Evolutionary conservation across 345 rosid species (phyloP).

Genomic region (Ceriops zippeliana): DNA sequence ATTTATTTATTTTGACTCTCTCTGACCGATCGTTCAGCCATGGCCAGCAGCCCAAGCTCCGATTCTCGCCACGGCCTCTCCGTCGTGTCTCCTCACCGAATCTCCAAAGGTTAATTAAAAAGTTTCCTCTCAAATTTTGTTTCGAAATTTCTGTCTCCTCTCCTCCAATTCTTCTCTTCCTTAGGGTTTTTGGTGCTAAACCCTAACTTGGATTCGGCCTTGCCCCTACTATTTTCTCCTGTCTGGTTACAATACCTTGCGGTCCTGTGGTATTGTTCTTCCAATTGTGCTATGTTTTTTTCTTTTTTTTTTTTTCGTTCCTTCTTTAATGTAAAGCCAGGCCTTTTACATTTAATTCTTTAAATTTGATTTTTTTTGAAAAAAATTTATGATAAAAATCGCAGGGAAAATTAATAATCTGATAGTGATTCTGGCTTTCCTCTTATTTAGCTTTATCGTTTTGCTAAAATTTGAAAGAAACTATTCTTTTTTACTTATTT

Average conservation of each 20-base stretch:
- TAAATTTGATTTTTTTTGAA: too few relatives aligned
- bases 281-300: too few relatives aligned
- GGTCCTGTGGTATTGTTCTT: background rate
- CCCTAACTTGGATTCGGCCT: conserved; percentile 13
- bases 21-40: conserved; percentile 47
- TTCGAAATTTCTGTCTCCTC: background rate
- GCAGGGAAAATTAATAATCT: too few relatives aligned
- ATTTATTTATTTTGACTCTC: background rate
- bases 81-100: conserved; percentile 62
- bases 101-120: conserved; percentile 59
- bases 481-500: too few relatives aligned
- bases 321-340: too few relatives aligned
- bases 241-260: background rate
- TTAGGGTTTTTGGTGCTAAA: conserved; percentile 1
- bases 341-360: too few relatives aligned
- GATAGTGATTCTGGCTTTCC: too few relatives aligned
- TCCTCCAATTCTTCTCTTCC: background rate
- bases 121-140: background rate
- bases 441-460: too few relatives aligned
- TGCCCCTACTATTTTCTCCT: background rate
- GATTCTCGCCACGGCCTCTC: conserved; percentile 50
- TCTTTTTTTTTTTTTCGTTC: too few relatives aligned
- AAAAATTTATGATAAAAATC: too few relatives aligned
- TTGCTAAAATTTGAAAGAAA: too few relatives aligned
- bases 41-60: conserved; percentile 51